phyloP scores from a whole-genome alignment of 495 filamentous ascomycete species.

The Parathielavia appendiculata region DNA sequence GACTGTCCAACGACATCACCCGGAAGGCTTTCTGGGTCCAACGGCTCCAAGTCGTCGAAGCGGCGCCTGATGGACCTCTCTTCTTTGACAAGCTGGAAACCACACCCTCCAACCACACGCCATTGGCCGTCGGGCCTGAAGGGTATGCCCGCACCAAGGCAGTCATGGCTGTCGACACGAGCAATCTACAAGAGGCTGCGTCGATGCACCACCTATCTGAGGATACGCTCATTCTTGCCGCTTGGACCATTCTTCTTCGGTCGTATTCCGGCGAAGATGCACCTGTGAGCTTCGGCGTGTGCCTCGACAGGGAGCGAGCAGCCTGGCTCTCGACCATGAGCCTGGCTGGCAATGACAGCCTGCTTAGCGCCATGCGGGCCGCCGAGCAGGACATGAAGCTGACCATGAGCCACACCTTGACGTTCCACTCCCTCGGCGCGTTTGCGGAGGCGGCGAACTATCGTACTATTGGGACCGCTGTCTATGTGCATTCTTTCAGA shows the following conservation, averaged over 20 bases:
- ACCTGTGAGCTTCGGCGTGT: slow-evolving; percentile 13
- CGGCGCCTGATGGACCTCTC: background rate
- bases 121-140: background rate
- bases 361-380: slow-evolving; percentile 6
- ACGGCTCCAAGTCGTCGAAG: slow-evolving; percentile 7
- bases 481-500: slow-evolving; percentile 7
- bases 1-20: slow-evolving; percentile 14
- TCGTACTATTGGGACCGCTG: background rate
- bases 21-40: slow-evolving; percentile 15
- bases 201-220: slow-evolving; percentile 8
- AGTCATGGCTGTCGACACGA: slow-evolving; percentile 9
- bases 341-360: slow-evolving; percentile 8
- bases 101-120: background rate
- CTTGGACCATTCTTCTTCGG: slow-evolving; percentile 12
- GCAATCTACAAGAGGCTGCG: slow-evolving; percentile 7
- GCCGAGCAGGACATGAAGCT: slow-evolving; percentile 15
- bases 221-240: slow-evolving; percentile 8
- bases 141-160: slow-evolving; percentile 13
- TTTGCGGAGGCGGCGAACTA: slow-evolving; percentile 6
- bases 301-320: slow-evolving; percentile 11
- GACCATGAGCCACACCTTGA: slow-evolving; percentile 11
- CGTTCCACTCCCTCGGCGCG: slow-evolving; percentile 8
- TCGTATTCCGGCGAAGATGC: slow-evolving; percentile 9
- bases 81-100: slow-evolving; percentile 8
- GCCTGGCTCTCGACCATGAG: slow-evolving; percentile 11